Percentiles rank a stretch among this genome's conserved stretches.
These are phyloP conservation scores for Staphylotrichum tortipilum DNA, from an alignment of 495 filamentous ascomycete genomes.

Conservation along the genomic window DNA sequence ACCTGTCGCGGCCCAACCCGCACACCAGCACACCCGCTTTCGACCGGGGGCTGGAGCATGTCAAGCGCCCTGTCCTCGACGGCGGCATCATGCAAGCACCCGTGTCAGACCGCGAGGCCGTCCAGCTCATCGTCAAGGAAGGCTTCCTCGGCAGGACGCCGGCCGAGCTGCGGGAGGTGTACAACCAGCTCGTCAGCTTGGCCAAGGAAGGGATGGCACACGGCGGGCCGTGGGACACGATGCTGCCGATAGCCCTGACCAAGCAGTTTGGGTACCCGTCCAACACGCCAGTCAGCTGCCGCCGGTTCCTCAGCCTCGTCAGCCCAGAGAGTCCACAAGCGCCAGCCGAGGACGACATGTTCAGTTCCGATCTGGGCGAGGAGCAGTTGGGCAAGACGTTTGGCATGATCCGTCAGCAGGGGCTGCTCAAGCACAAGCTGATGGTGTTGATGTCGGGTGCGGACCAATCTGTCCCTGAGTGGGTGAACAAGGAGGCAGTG, in stretches of 20 bases:
- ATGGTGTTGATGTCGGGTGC: slow-evolving; percentile 48
- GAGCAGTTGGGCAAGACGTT: slow-evolving; percentile 51
- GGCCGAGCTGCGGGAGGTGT: slow-evolving; percentile 22
- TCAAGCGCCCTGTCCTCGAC: slow-evolving; percentile 42
- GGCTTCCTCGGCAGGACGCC: slow-evolving; percentile 14
- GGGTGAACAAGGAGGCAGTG: slow-evolving; percentile 54
- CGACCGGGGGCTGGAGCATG: slow-evolving; percentile 12
- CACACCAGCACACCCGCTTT: slow-evolving; percentile 11
- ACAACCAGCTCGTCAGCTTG: slow-evolving; percentile 41
- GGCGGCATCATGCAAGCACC: slow-evolving; percentile 68
- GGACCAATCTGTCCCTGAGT: slow-evolving; percentile 55
- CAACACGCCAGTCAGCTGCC: slow-evolving; percentile 46
- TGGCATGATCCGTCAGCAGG: slow-evolving; percentile 44
- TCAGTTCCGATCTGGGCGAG: slow-evolving; percentile 61
- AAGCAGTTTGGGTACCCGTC: slow-evolving; percentile 29
- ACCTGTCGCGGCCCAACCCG: slow-evolving; percentile 36
- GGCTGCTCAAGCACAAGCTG: slow-evolving; percentile 33
- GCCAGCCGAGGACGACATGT: slow-evolving; percentile 64
- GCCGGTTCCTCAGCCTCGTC: slow-evolving; percentile 53
- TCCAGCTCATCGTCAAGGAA: slow-evolving; percentile 27
- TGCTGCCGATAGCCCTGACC: slow-evolving; percentile 47
- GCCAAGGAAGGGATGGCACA: slow-evolving; percentile 37
- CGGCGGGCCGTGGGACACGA: slow-evolving; percentile 39
- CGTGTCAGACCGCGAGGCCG: slow-evolving; percentile 59
- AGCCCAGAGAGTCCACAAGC: slow-evolving; percentile 42